Percentiles rank a stretch among this genome's conserved stretches.
These are phyloP conservation scores for Neodidymelliopsis sp. DNA, from an alignment of 2,329 filamentous ascomycete genomes.

Conservation along the genomic window DNA sequence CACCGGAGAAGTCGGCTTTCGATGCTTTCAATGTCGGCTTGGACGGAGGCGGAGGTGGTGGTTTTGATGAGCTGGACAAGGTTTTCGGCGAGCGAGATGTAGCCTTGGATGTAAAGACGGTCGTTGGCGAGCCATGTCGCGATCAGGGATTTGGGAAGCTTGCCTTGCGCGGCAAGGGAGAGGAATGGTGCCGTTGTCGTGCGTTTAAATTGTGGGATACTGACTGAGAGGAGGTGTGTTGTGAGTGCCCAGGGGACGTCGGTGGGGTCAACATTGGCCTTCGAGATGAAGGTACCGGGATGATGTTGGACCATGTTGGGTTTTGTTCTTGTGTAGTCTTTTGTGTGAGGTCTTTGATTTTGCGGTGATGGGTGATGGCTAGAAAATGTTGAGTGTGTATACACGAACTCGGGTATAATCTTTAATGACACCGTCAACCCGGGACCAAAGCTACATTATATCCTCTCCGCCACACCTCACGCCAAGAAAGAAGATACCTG, in stretches of 20 bases:
- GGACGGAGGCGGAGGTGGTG: constrained; percentile 23
- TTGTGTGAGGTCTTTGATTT: constrained; percentile 22
- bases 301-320: constrained; percentile 23
- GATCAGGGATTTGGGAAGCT: constrained; percentile 40
- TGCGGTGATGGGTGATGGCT: constrained; percentile 18
- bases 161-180: constrained; percentile 37
- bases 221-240: constrained; percentile 40
- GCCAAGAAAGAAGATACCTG: constrained; percentile 10
- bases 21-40: constrained; percentile 23
- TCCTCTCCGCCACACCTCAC: constrained; percentile 4
- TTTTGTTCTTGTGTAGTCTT: constrained; percentile 14
- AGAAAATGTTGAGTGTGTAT: constrained; percentile 15
- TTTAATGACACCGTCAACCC: constrained; percentile 4
- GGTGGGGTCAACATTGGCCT: constrained; percentile 26
- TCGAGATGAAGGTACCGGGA: constrained; percentile 26
- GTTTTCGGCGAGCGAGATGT: constrained; percentile 36
- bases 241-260: constrained; percentile 39
- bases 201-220: constrained; percentile 36
- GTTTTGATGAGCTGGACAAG: constrained; percentile 31
- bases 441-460: constrained; percentile 11
- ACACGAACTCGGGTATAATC: neutral
- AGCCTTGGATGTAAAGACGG: constrained; percentile 43
- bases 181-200: constrained; percentile 44
- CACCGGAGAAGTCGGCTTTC: constrained; percentile 37
- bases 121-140: constrained; percentile 47